Base-by-base conservation (phyloP, 805 yeast genomes). In the Sporopachydermia lactativora region DNA sequence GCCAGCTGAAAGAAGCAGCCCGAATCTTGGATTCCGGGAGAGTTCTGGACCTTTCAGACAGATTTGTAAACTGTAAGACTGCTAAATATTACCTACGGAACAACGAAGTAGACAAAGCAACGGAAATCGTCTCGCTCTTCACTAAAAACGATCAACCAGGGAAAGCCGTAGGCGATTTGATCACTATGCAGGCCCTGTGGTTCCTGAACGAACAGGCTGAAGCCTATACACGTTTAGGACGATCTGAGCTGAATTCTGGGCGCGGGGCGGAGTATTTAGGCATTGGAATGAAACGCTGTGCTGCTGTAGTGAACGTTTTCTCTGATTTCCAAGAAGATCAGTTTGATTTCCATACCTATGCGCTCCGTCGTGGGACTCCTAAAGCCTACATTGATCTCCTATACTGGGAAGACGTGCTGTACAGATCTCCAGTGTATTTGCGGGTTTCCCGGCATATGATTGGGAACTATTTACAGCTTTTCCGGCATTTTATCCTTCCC, bases 181-280 rank as follows among this genome's bases (percentile, higher is more conserved):
- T 83, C 52, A 68, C 72, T 19, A 81, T 92, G 79, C 96, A 92
- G 61, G 88, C 81, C n/a, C 71, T 77, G 39, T 86, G 96, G 95
- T 84, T 85, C 46, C 61, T 92, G 47, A 60, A 71, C 14, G 96
- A 85, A 54, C 76, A 80, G 55, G 96, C 92, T 2, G 94, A 82
- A 52, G 78, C 92, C 3, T 85, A 83, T 50, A 58, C 62, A 40
- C 73, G 96, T 50, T 51, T 74, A 36, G 80, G 73, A 47, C 59
- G 70, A 38, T 63, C 59, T 17, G 58, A 52, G 8, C 55, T 59
- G 5, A 64, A 59, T 28, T 58, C 64, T 35, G 31, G 31, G 13
- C 8, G 31, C 13, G 31, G 31, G 8, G 8, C 8, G 13, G 66
- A 68, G 46, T 66, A 65, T 51, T 61, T 64, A 44, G 95, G 94